Evolutionary conservation across 2,329 filamentous ascomycete species (phyloP), one percentile per base, ranked within the genome.

Genomic region (Trichophyton benhamiae): DNA sequence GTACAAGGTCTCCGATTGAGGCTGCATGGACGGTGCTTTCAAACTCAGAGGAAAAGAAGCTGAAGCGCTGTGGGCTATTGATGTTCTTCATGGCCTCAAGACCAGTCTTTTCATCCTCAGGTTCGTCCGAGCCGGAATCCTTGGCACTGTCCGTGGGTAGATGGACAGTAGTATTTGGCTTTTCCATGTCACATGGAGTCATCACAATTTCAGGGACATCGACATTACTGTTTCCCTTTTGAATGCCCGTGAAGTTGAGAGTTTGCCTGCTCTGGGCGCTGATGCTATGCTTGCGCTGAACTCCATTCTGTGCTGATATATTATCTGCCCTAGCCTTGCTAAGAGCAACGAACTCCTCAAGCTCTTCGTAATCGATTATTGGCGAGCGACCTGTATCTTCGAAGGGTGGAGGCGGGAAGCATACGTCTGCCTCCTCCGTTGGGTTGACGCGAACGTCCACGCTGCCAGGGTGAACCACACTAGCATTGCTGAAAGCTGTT

Each of bases 11-110:
- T 20, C 89, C 90, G 65, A 99, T 83, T 67, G 95, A 90, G 0
- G 88, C 83, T 15, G 92, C 90, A 71, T 96, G 91, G 64, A 97
- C 90, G 0, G 91, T 96, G 58, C 90, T 91, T 71, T 96, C 91
- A 75, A 90, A 87, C 60, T 94, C 89, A 0, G 94, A 96, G 0
- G 91, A 96, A 75, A 99, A 99, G 77, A 97, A 96, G 65, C 91
- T 94, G 78, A 95, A 97, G 3, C 92, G 84, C 71, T 91, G 94
- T 36, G 83, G 81, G 62, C 89, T 86, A 55, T 80, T 72, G 42
- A 75, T 72, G 67, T 81, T 75, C 46, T 72, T 72, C 3, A 73
- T 68, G 3, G 67, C 68, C 13, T 72, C 68, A 3, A 72, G 65
- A 22, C 69, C 62, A 44, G 69, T 68, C 64, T 74, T 74, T 5